phyloP scores from a whole-genome alignment of 805 yeast species.

The Sugiyamaella valdiviana region DNA sequence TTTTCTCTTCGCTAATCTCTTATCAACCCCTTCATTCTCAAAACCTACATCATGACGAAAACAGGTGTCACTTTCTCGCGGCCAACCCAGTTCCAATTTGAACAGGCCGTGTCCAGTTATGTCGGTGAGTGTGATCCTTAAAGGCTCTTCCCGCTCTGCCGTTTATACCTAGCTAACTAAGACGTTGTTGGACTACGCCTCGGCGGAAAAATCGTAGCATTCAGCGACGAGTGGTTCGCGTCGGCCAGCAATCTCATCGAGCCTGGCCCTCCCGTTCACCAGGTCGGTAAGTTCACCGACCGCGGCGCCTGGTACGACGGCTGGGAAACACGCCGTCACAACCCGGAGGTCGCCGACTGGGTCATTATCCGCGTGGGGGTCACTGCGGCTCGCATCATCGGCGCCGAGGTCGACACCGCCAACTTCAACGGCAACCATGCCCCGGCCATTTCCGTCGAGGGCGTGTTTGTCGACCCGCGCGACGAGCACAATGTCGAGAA shows the following conservation, averaged over 20 bases:
- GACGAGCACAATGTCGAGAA: constrained; percentile 25
- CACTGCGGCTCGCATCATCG: constrained; percentile 67
- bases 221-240: constrained; percentile 93
- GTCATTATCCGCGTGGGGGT: constrained; percentile 81
- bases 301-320: constrained; percentile 99
- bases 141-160: background rate
- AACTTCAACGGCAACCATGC: constrained; percentile 95
- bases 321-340: constrained; percentile 97
- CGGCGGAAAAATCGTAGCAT: constrained; percentile 66
- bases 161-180: background rate
- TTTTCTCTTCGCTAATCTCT: no score
- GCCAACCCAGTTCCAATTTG: background rate
- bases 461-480: constrained; percentile 32
- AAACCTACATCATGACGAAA: background rate
- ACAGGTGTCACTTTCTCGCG: background rate
- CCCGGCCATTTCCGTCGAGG: constrained; percentile 83
- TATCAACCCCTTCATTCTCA: background rate
- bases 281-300: constrained; percentile 68
- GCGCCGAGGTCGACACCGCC: constrained; percentile 88
- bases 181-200: constrained; percentile 81
- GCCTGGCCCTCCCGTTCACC: constrained; percentile 74
- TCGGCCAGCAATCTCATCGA: constrained; percentile 81
- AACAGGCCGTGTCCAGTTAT: background rate
- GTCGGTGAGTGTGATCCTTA: background rate
- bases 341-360: constrained; percentile 79